These are phyloP conservation scores for Agroathelia rolfsii DNA, from an alignment of 1,284 basidiomycete species.

Conservation along the genomic window DNA sequence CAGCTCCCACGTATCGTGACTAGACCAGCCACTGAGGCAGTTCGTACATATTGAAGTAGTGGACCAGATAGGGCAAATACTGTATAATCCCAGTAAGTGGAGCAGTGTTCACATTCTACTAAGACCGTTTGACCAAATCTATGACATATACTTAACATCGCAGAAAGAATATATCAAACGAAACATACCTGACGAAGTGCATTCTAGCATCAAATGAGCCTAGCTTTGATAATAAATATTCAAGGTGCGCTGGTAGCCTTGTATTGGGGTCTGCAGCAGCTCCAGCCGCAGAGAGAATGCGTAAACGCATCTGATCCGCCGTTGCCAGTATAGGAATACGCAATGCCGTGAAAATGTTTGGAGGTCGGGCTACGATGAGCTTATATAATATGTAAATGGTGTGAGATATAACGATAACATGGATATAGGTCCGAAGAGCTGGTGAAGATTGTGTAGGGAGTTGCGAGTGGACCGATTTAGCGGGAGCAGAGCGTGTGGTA, in stretches of 20 bases:
- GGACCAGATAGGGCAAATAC: conserved; percentile 44
- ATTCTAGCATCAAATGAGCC: conserved; percentile 48
- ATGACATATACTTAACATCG: conserved; percentile 5
- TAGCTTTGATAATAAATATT: conserved; percentile 44
- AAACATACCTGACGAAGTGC: conserved; percentile 46
- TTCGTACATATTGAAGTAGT: conserved; percentile 48
- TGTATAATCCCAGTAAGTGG: conserved; percentile 45
- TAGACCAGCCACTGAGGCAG: conserved; percentile 45
- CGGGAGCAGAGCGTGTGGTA: too few relatives aligned
- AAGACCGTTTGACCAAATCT: conserved; percentile 61
- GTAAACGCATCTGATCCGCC: conserved; percentile 37
- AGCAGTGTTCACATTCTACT: conserved; percentile 52
- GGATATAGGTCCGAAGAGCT: too few relatives aligned
- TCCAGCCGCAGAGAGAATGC: conserved; percentile 26
- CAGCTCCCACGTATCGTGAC: conserved; percentile 28
- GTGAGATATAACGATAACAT: conserved; percentile 39
- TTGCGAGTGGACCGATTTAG: too few relatives aligned
- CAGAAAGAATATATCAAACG: neutral
- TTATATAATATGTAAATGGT: conserved; percentile 41
- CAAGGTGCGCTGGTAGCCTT: conserved; percentile 34
- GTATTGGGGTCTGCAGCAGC: conserved; percentile 13
- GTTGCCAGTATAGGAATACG: conserved; percentile 44
- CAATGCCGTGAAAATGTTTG: conserved; percentile 52
- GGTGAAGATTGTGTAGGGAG: too few relatives aligned
- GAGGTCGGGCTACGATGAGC: conserved; percentile 39